Base-by-base conservation (phyloP, 1,139 yeast species). In the Maudiozyma humilis region DNA sequence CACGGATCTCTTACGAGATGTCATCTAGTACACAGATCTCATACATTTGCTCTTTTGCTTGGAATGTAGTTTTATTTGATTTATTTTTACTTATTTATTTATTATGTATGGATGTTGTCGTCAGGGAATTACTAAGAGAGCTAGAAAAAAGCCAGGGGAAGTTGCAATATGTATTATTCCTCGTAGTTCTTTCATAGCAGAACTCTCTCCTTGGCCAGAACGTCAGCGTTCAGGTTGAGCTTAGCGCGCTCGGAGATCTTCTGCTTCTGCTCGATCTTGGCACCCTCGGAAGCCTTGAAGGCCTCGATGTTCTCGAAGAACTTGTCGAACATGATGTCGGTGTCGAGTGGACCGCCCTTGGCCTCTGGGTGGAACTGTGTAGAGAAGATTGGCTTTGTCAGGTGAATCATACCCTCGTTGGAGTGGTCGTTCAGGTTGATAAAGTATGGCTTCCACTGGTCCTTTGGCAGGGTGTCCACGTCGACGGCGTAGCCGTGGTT, bases 321-420 rank as follows among this genome's bases (percentile, higher is more conserved):
- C 67, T 80, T 85, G 72, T 91, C 97, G 58, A 91, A 91, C 65
- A 91, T 72, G 67, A 80, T 86, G 4, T 86, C 75, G 16, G 96
- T 84, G 66, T 91, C 98, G 58, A 83, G 74, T 47, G 98, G 98
- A 56, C 98, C 98, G 55, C 98, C 98, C 71, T 89, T 91, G 49
- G 98, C 98, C 68, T 91, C 98, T 39, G 98, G 98, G 64, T 91
- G 98, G 76, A 91, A 91, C 67, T 91, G 98, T 3, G 95, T 87
- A 27, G 96, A 87, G 69, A 89, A 91, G 46, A 89, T 83, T 42
- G 98, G 98, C 63, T 78, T 82, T 36, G 77, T 63, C 51, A 72
- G 75, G 67, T 91, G 97, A 58, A 80, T 82, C 95, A 91, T 88
- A 57, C 98, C 98, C 70, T 91, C 98, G 65, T 91, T 91, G 44